These are phyloP conservation scores for Quillaja saponaria DNA, from an alignment of 306 rosid genomes.

Conservation along the genomic window DNA sequence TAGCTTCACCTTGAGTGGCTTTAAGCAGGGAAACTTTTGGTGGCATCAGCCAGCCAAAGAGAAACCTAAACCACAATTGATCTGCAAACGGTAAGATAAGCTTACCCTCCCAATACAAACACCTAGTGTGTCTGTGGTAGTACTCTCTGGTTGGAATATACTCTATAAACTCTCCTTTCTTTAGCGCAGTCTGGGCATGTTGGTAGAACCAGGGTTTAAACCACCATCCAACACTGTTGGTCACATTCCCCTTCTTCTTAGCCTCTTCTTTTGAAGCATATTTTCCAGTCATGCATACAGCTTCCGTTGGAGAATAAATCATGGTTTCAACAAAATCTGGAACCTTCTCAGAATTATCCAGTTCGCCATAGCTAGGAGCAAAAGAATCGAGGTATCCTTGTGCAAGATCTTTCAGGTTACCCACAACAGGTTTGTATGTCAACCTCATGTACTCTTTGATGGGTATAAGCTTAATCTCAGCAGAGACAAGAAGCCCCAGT, in stretches of 20 bases:
- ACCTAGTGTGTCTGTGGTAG: constrained; percentile 95
- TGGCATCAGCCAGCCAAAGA: constrained; percentile 97
- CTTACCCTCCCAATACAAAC: constrained; percentile 97
- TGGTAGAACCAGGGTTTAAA: constrained; percentile 95
- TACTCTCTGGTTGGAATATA: constrained; percentile 90
- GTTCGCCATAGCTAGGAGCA: constrained; percentile 88
- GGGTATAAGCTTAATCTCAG: constrained; percentile 85
- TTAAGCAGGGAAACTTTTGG: constrained; percentile 95
- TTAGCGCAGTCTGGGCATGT: constrained; percentile 78
- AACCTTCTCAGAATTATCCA: constrained; percentile 78
- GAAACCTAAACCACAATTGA: constrained; percentile 87
- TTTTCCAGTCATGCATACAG: constrained; percentile 85
- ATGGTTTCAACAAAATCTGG: constrained; percentile 95
- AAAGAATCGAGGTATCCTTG: constrained; percentile 82
- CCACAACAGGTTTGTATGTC: constrained; percentile 75
- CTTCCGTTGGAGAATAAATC: constrained; percentile 69
- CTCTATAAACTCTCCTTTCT: constrained; percentile 88
- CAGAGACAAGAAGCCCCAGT: constrained; percentile 90
- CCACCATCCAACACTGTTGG: constrained; percentile 94
- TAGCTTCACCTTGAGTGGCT: constrained; percentile 98
- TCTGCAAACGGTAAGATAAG: constrained; percentile 96
- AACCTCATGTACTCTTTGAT: constrained; percentile 91
- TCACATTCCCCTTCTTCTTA: constrained; percentile 85
- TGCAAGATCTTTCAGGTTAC: constrained; percentile 74
- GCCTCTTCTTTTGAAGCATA: constrained; percentile 94